Conservation (phyloP, 768 basidiomycete species). For the Termitomyces sp. region DNA sequence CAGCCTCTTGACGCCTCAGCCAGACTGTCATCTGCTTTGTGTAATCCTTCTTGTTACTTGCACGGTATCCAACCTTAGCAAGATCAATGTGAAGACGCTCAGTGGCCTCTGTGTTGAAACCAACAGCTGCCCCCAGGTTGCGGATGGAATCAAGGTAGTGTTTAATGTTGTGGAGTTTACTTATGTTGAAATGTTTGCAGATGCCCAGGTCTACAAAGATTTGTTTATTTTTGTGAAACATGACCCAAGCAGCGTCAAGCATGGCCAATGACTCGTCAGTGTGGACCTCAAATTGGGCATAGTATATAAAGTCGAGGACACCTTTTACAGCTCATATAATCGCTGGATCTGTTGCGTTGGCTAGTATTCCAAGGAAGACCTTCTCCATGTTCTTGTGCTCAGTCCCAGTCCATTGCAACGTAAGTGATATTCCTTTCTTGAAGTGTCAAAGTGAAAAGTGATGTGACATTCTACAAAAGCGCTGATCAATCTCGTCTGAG, state of each 20-base stretch:
- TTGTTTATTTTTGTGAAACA: constrained; percentile 31
- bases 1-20: constrained; percentile 32
- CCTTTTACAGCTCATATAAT: background rate
- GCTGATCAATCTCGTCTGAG: background rate
- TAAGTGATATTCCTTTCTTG: background rate
- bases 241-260: constrained; percentile 19
- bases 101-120: constrained; percentile 29
- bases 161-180: constrained; percentile 29
- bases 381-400: background rate
- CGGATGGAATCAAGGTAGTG: constrained; percentile 29
- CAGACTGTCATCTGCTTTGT: constrained; percentile 35
- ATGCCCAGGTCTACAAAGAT: constrained; percentile 23
- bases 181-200: constrained; percentile 33
- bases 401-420: background rate
- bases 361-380: background rate
- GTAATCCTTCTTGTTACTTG: constrained; percentile 26
- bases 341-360: background rate
- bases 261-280: constrained; percentile 19
- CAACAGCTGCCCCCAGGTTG: constrained; percentile 21
- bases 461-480: background rate
- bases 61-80: constrained; percentile 22
- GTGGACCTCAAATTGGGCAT: constrained; percentile 27
- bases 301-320: constrained; percentile 25
- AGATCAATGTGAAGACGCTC: constrained; percentile 28
- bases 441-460: background rate